Evolutionary conservation across 495 filamentous ascomycete genomes (phyloP), one percentile per base, ranked within the genome.

Genomic region (Rusavskia elegans): DNA sequence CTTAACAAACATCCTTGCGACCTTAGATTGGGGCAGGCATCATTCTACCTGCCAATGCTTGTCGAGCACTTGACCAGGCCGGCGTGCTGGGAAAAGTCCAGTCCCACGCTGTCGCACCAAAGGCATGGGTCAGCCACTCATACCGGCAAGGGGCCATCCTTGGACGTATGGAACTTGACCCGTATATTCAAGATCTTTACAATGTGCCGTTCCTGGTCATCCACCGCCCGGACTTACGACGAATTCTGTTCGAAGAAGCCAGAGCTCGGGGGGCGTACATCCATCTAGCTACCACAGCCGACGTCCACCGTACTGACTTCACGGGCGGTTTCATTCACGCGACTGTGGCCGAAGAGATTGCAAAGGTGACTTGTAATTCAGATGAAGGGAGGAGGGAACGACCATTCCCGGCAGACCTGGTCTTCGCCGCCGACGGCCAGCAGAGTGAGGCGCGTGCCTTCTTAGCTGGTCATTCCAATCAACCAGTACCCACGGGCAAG

Each of bases 1-100:
- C 32, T 35, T 35, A 17, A 46, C 30, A 0, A 1, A 21, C 0
- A 16, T 11, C 2, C 1, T 46, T 14, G n/a, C n/a, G 3, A 20
- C 20, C 39, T 21, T 9, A 49, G 48, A 49, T 49, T 49, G 55
- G 55, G 2, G 55, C 48, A 40, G 56, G 53, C 2, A 58, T 58
- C 53, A 52, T 54, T 23, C 48, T 58, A 5, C 56, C 53, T 23
- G 42, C 56, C 2, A 58, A 58, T 36, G 56, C 49, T 13, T 40
- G 49, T 20, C 41, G 44, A 21, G 53, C 54, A 35, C 44, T 58
- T 16, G 41, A 42, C n/a, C 52, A 58, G 2, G 39, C 54, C 20
- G 53, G 53, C 10, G 29, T 58, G 5, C 41, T 37, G n/a, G 44
- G 55, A 8, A 55, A 50, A 39, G 36, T 58, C 17, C 29, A 32